Evolutionary conservation across 495 filamentous ascomycete species (phyloP).

Genomic region (Daldinia caldariorum): DNA sequence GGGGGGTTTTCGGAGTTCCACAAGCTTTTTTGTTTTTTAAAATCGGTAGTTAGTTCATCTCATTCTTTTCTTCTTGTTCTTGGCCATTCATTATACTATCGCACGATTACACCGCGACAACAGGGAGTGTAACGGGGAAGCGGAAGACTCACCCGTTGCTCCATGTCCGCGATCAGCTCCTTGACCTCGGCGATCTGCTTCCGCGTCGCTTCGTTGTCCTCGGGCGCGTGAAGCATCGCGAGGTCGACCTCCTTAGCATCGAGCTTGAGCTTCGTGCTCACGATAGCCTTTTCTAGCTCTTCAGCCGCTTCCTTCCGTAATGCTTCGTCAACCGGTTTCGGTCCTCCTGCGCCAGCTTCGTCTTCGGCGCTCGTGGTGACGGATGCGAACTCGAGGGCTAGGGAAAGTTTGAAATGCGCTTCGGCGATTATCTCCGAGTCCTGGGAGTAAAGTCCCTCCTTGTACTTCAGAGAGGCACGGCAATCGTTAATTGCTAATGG

Average conservation of each 20-base stretch:
- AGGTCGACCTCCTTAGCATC: slow-evolving; percentile 75
- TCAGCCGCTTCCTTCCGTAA: slow-evolving; percentile 78
- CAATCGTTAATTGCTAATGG: slow-evolving; percentile 81
- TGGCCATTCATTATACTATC: neutral
- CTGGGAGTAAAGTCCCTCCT: slow-evolving; percentile 76
- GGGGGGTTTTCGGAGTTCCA: slow-evolving; percentile 78
- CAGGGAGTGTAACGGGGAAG: slow-evolving; percentile 43
- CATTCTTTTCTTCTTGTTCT: neutral
- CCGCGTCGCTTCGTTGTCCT: slow-evolving; percentile 68
- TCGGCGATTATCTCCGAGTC: slow-evolving; percentile 88
- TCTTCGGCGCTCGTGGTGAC: slow-evolving; percentile 70
- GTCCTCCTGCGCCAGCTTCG: slow-evolving; percentile 41
- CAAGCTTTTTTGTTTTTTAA: slow-evolving; percentile 64
- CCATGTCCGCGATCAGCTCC: slow-evolving; percentile 88
- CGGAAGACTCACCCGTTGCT: slow-evolving; percentile 70
- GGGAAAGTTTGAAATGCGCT: slow-evolving; percentile 93
- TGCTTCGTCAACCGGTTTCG: slow-evolving; percentile 66
- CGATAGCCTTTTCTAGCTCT: slow-evolving; percentile 85
- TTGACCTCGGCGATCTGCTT: slow-evolving; percentile 81
- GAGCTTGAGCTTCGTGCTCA: slow-evolving; percentile 79
- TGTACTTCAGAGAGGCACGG: slow-evolving; percentile 76
- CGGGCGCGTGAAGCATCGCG: slow-evolving; percentile 58
- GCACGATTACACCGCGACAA: slow-evolving; percentile 26
- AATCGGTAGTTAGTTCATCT: slow-evolving; percentile 29
- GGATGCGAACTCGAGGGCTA: slow-evolving; percentile 92